These are phyloP conservation scores for Colletotrichum phormii DNA, from an alignment of 2,329 filamentous ascomycete genomes.

Conservation along the genomic window DNA sequence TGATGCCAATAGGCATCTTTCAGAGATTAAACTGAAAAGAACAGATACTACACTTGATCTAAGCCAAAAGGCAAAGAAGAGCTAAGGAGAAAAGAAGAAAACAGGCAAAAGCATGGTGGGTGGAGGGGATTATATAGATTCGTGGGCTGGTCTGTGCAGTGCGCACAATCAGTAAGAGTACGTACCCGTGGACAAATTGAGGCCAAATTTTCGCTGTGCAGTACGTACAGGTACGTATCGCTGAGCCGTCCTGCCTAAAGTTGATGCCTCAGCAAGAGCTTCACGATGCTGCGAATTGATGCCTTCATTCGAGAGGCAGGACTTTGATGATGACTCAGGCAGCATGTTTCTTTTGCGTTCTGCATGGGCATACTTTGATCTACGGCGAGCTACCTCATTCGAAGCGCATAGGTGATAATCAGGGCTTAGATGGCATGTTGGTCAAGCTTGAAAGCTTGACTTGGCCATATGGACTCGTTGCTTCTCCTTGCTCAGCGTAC, in stretches of 20 bases:
- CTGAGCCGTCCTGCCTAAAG: not conserved
- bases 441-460: not conserved
- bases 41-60: slow-evolving; percentile 85
- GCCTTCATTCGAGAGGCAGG: not conserved
- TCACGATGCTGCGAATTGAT: not conserved
- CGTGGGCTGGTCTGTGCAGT: slow-evolving; percentile 6
- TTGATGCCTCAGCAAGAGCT: not conserved
- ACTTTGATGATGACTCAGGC: not conserved
- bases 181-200: slow-evolving; percentile 7
- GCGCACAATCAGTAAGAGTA: slow-evolving; percentile 4
- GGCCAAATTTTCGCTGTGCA: not conserved
- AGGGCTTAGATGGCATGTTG: not conserved
- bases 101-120: slow-evolving; percentile 21
- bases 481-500: too few species aligned
- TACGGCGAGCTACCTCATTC: not conserved
- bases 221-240: not conserved
- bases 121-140: not conserved
- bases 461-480: not conserved
- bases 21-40: slow-evolving; percentile 88
- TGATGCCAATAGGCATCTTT: slow-evolving; percentile 73
- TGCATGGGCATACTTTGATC: not conserved
- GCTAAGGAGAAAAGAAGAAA: slow-evolving; percentile 45
- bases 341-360: not conserved
- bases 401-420: not conserved
- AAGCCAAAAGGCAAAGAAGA: slow-evolving; percentile 59